These are phyloP conservation scores for Globisporangium carolinianum DNA, from an alignment of 352 stramenopile species.

Conservation along the genomic window DNA sequence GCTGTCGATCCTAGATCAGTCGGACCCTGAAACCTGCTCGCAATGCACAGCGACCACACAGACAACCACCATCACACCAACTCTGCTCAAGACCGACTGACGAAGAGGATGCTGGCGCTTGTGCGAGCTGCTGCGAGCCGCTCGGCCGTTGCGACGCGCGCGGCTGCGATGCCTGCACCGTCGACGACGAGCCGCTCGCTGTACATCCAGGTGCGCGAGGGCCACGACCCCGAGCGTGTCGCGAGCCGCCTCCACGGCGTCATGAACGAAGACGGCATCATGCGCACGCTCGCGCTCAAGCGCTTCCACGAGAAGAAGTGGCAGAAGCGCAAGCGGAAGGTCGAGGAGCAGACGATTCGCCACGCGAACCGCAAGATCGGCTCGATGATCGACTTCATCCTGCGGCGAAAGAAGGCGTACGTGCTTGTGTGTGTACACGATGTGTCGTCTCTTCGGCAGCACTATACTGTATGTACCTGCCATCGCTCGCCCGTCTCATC, in stretches of 20 bases:
- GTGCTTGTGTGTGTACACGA: conserved; percentile 13
- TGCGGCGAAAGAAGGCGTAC: conserved; percentile 76
- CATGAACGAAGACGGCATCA: conserved; percentile 68
- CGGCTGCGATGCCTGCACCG: conserved; percentile 8
- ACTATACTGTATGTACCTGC: not conserved
- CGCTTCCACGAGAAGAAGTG: conserved; percentile 82
- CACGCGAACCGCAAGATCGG: conserved; percentile 74
- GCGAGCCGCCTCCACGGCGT: conserved; percentile 57
- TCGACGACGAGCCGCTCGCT: conserved; percentile 22
- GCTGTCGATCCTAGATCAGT: too few relatives aligned
- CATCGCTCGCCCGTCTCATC: too few relatives aligned
- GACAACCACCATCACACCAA: conserved; percentile 6
- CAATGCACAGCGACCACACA: not conserved
- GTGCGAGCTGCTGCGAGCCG: conserved; percentile 16
- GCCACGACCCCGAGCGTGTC: conserved; percentile 41
- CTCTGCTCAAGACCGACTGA: not conserved
- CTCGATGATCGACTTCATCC: conserved; percentile 82
- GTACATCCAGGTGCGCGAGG: conserved; percentile 46
- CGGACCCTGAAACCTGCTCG: too few relatives aligned
- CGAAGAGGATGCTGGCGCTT: conserved; percentile 29
- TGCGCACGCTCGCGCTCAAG: conserved; percentile 67
- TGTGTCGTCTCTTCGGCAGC: not conserved
- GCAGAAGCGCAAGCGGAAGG: conserved; percentile 76
- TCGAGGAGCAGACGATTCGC: conserved; percentile 71
- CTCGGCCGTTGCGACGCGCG: conserved; percentile 7